Conservation (phyloP, 2,329 filamentous ascomycete genomes). For the Microascus cirrosus region DNA sequence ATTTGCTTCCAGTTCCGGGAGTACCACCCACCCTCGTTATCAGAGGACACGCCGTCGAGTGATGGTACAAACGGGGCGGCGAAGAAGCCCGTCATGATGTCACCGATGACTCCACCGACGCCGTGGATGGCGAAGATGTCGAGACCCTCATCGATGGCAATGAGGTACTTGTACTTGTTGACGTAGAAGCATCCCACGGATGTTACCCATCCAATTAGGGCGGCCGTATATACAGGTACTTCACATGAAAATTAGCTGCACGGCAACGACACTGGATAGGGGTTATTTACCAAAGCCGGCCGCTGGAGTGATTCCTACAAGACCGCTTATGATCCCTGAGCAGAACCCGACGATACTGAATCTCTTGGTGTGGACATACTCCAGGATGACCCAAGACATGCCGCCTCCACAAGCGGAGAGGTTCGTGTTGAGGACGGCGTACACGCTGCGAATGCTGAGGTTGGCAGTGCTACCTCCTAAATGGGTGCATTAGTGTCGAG, state of each 20-base stretch:
- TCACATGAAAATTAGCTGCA: not conserved
- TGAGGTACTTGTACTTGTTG: slow-evolving; percentile 36
- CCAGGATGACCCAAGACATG: slow-evolving; percentile 40
- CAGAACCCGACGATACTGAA: slow-evolving; percentile 18
- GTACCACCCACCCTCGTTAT: slow-evolving; percentile 36
- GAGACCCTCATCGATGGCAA: slow-evolving; percentile 44
- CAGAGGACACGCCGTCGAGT: slow-evolving; percentile 35
- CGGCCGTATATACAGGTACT: slow-evolving; percentile 37
- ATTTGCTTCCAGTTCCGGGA: slow-evolving; percentile 42
- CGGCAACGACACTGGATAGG: not conserved
- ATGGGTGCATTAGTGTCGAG: no score
- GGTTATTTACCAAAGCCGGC: slow-evolving; percentile 31
- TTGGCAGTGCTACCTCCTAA: slow-evolving; percentile 31
- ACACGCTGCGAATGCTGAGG: slow-evolving; percentile 37
- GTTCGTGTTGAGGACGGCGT: slow-evolving; percentile 48
- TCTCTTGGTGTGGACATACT: slow-evolving; percentile 31
- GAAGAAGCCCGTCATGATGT: slow-evolving; percentile 46
- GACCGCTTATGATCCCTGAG: slow-evolving; percentile 41
- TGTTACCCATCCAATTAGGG: slow-evolving; percentile 40
- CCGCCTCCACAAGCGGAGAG: slow-evolving; percentile 42
- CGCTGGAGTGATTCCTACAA: slow-evolving; percentile 48
- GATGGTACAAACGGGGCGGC: slow-evolving; percentile 35
- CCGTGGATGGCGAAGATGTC: slow-evolving; percentile 51
- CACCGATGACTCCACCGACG: slow-evolving; percentile 45
- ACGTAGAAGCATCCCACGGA: slow-evolving; percentile 32